phyloP scores from a whole-genome alignment of 2,329 filamentous ascomycete genomes.

The Alternaria ventricosa region DNA sequence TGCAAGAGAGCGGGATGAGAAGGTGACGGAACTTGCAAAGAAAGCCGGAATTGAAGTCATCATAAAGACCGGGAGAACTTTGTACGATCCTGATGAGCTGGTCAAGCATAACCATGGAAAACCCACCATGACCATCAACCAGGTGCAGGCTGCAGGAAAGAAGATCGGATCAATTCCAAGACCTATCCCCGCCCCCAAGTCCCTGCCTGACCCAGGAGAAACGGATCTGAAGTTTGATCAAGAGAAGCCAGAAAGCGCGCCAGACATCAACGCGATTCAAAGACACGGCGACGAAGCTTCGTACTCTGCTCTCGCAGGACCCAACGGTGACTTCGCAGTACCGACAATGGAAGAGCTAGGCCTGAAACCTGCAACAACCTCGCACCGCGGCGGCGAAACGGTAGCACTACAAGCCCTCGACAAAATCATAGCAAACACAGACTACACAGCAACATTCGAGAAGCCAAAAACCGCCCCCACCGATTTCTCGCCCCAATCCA shows the following conservation, averaged over 20 bases:
- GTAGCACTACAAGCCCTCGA: conserved; percentile 65
- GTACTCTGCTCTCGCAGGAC: conserved; percentile 69
- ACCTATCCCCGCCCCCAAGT: conserved; percentile 66
- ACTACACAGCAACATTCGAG: conserved; percentile 75
- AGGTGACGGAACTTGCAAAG: conserved; percentile 65
- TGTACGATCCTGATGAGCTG: conserved; percentile 76
- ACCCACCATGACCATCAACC: conserved; percentile 76
- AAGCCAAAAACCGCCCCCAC: conserved; percentile 79
- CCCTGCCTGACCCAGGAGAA: conserved; percentile 69
- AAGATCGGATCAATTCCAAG: conserved; percentile 68
- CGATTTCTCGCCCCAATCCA: conserved; percentile 74
- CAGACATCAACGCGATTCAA: conserved; percentile 67
- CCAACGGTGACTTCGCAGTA: conserved; percentile 71
- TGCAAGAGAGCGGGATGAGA: conserved; percentile 67
- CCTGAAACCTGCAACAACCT: conserved; percentile 65
- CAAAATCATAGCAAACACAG: conserved; percentile 65
- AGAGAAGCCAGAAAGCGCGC: conserved; percentile 56
- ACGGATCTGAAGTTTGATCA: conserved; percentile 67
- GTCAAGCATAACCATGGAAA: conserved; percentile 70
- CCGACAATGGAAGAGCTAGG: conserved; percentile 75
- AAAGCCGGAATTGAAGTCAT: conserved; percentile 72
- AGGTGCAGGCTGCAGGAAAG: conserved; percentile 65
- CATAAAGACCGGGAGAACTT: conserved; percentile 68
- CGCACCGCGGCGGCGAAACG: conserved; percentile 74
- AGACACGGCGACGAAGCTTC: conserved; percentile 63